These are phyloP conservation scores for Warburgia ugandensis DNA, from an alignment of 164 flowering plant genomes.

Conservation along the genomic window DNA sequence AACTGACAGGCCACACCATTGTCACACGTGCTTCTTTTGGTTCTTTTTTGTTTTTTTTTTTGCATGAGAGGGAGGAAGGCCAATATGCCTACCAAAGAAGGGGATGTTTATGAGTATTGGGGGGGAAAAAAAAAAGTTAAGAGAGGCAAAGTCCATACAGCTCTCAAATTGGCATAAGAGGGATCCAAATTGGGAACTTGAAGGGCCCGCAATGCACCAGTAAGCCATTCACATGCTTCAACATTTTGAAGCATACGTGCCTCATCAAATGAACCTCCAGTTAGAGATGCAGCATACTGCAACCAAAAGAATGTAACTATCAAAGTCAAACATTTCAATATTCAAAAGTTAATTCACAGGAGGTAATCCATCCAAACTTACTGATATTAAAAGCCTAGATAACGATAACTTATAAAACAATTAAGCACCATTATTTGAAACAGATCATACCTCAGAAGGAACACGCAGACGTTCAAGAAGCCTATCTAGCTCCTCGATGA, in stretches of 20 bases:
- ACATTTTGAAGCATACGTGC: slow-evolving; percentile 82
- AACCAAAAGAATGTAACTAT: slow-evolving; percentile 18
- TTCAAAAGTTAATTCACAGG: not conserved
- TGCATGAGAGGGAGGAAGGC: too few species aligned
- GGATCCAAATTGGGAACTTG: slow-evolving; percentile 83
- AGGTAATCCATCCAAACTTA: too few species aligned
- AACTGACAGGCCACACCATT: too few species aligned
- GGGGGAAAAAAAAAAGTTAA: not conserved
- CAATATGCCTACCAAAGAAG: too few species aligned
- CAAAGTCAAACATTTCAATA: not conserved
- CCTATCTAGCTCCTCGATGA: slow-evolving; percentile 88
- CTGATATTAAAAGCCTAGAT: too few species aligned
- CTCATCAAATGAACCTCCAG: slow-evolving; percentile 95
- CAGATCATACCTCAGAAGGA: slow-evolving; percentile 78
- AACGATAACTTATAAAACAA: too few species aligned
- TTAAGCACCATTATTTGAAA: slow-evolving; percentile 2
- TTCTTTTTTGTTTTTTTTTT: too few species aligned
- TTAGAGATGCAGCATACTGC: slow-evolving; percentile 82
- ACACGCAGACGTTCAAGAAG: slow-evolving; percentile 78
- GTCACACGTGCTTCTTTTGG: too few species aligned
- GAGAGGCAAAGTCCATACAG: slow-evolving; percentile 35
- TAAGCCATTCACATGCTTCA: slow-evolving; percentile 96
- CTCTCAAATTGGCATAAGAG: slow-evolving; percentile 70
- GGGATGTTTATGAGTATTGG: not conserved
- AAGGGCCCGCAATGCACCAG: slow-evolving; percentile 63